These are phyloP conservation scores for Dictyostelium brefeldianum DNA, from an alignment of 78 protist genomes.

Conservation along the genomic window DNA sequence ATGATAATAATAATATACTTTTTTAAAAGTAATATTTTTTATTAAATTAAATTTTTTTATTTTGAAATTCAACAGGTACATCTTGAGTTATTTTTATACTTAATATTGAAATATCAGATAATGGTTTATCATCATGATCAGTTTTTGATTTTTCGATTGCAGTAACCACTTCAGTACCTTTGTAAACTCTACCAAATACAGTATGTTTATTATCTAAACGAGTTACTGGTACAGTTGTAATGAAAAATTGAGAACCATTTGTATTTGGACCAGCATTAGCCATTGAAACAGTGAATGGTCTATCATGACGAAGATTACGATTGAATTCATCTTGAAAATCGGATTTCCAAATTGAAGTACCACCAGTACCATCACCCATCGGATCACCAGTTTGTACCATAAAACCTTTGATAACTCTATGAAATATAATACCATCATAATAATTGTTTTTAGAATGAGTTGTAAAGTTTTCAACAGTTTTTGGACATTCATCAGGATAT, in stretches of 20 bases:
- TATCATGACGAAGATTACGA: constrained; percentile 89
- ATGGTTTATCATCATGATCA: constrained; percentile 87
- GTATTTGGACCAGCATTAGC: constrained; percentile 97
- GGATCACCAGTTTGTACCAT: constrained; percentile 99
- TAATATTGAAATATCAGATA: constrained; percentile 73
- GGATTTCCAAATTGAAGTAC: constrained; percentile 93
- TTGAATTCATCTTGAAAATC: constrained; percentile 97
- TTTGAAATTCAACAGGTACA: constrained; percentile 45
- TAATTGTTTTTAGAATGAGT: constrained; percentile 93
- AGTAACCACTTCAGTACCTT: constrained; percentile 93
- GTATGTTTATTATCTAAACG: constrained; percentile 98
- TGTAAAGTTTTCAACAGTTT: constrained; percentile 97
- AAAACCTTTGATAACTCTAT: constrained; percentile 96
- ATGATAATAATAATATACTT: too few species aligned
- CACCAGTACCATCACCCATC: constrained; percentile 90
- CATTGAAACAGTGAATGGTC: constrained; percentile 92
- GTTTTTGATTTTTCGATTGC: constrained; percentile 86
- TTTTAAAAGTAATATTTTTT: too few species aligned
- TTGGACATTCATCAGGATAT: constrained; percentile 96
- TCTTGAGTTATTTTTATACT: constrained; percentile 52
- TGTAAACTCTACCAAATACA: constrained; percentile 95
- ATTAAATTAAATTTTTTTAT: constrained; percentile 18
- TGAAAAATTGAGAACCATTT: constrained; percentile 97
- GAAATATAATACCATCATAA: constrained; percentile 90
- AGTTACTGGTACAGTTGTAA: constrained; percentile 90